Conservation (phyloP, 169 alveolate genomes). For the Plasmodium chabaudi region DNA sequence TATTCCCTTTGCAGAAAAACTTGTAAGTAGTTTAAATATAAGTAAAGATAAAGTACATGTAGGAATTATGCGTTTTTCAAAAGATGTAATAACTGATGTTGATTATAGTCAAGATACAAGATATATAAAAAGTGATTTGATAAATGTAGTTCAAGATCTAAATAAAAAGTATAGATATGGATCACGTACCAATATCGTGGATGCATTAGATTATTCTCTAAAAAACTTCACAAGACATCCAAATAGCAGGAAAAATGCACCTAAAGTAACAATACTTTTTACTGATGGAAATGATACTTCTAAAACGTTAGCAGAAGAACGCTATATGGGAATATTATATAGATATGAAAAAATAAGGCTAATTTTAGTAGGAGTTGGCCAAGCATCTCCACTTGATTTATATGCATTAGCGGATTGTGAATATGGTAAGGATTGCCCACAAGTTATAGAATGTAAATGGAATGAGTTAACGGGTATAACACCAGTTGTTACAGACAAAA, state of each 20-base stretch:
- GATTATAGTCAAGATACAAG: slow-evolving; percentile 58
- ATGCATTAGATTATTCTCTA: slow-evolving; percentile 35
- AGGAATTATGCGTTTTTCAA: slow-evolving; percentile 64
- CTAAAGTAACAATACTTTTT: slow-evolving; percentile 54
- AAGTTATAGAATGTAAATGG: slow-evolving; percentile 52
- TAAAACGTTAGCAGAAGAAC: slow-evolving; percentile 4
- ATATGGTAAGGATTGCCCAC: slow-evolving; percentile 28
- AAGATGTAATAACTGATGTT: slow-evolving; percentile 19
- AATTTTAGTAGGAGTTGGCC: slow-evolving; percentile 59
- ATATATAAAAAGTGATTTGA: slow-evolving; percentile 25
- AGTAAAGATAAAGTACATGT: slow-evolving; percentile 49
- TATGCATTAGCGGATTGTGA: slow-evolving; percentile 45
- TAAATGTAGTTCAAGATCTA: slow-evolving; percentile 37
- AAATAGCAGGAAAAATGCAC: slow-evolving; percentile 40
- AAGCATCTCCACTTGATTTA: slow-evolving; percentile 29
- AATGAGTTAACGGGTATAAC: slow-evolving; percentile 43
- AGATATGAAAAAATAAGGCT: slow-evolving; percentile 36
- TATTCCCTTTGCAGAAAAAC: slow-evolving; percentile 59
- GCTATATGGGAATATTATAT: slow-evolving; percentile 47
- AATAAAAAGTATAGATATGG: slow-evolving; percentile 33
- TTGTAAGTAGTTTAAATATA: slow-evolving; percentile 38
- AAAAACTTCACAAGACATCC: slow-evolving; percentile 58
- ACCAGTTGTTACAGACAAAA: slow-evolving; percentile 41
- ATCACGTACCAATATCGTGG: slow-evolving; percentile 35
- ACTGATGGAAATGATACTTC: slow-evolving; percentile 66